phyloP scores from a whole-genome alignment of 805 yeast genomes.

The Candida morakotiae region DNA sequence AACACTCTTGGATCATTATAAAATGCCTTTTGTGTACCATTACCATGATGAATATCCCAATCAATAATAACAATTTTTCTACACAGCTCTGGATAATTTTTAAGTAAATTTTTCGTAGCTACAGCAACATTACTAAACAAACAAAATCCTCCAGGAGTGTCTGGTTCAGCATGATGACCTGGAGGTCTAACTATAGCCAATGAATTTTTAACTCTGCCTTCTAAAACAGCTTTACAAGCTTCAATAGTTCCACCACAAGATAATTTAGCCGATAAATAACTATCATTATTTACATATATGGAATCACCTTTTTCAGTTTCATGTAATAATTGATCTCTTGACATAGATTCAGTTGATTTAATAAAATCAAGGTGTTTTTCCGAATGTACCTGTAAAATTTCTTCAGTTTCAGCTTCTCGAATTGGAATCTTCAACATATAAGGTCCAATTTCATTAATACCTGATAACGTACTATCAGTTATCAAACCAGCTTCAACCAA shows the following conservation, averaged over 20 bases:
- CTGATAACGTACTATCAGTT: slow-evolving; percentile 70
- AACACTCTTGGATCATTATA: slow-evolving; percentile 85
- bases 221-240: slow-evolving; percentile 92
- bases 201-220: slow-evolving; percentile 86
- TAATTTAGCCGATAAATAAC: slow-evolving; percentile 78
- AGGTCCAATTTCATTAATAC: slow-evolving; percentile 74
- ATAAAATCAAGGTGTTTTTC: slow-evolving; percentile 73
- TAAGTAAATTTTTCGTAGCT: slow-evolving; percentile 83
- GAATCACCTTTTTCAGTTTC: slow-evolving; percentile 93
- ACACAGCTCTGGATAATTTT: slow-evolving; percentile 83
- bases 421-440: slow-evolving; percentile 86
- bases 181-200: slow-evolving; percentile 97
- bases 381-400: slow-evolving; percentile 82
- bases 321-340: slow-evolving; percentile 67
- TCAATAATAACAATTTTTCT: slow-evolving; percentile 79
- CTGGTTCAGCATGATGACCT: slow-evolving; percentile 99
- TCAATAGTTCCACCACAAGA: slow-evolving; percentile 98
- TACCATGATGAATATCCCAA: slow-evolving; percentile 99
- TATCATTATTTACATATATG: slow-evolving; percentile 90
- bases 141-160: slow-evolving; percentile 95
- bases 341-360: slow-evolving; percentile 71
- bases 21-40: slow-evolving; percentile 95
- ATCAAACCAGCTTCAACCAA: slow-evolving; percentile 92
- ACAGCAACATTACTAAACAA: slow-evolving; percentile 95
- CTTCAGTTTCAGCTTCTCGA: slow-evolving; percentile 83